Evolutionary conservation across 2,329 filamentous ascomycete species (phyloP), one percentile per base, ranked within the genome.

Genomic region (Penicillium frequentans): DNA sequence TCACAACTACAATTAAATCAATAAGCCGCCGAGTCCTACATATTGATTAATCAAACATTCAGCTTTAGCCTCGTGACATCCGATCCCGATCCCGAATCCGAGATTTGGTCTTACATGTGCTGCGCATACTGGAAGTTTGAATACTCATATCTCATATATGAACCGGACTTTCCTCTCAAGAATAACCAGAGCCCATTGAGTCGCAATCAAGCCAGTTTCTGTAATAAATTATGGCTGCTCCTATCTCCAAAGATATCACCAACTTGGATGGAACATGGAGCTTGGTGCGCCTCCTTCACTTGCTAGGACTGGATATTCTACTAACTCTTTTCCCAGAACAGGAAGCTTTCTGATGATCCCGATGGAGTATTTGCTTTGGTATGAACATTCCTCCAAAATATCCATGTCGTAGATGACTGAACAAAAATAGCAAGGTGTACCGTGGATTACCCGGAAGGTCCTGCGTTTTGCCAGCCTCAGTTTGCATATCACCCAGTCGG

Each of bases 61-160:
- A 37, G 29, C n/a, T 37, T 27, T 27, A 14, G 10, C 44, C 52
- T 31, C 55, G 54, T 21, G 46, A 37, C 9, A 31, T 49, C 57
- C 42, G 60, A 60, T 33, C 6, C 61, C 57, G 59, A 63, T 49
- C 31, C 61, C 61, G 59, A 63, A 21, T 54, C 62, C 61, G 61
- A 60, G 16, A n/a, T 6, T 24, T 3, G 45, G 31, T 27, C n/a
- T 35, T 11, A 23, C 39, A 8, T 9, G 19, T 21, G 27, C n/a
- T 24, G 5, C 9, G 29, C 47, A 39, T 39, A 14, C 24, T 10
- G 19, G 10, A n/a, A 7, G 24, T 13, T 13, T 9, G 16, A 16
- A 23, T 21, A 23, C 31, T 35, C 16, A 7, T 42, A 42, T 42
- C 31, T 35, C 16, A 7, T 42, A 42, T 42, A 14, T 23, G 21